Evolutionary conservation across 306 rosid genomes (phyloP).

Genomic region (Vigna nakashimae): DNA sequence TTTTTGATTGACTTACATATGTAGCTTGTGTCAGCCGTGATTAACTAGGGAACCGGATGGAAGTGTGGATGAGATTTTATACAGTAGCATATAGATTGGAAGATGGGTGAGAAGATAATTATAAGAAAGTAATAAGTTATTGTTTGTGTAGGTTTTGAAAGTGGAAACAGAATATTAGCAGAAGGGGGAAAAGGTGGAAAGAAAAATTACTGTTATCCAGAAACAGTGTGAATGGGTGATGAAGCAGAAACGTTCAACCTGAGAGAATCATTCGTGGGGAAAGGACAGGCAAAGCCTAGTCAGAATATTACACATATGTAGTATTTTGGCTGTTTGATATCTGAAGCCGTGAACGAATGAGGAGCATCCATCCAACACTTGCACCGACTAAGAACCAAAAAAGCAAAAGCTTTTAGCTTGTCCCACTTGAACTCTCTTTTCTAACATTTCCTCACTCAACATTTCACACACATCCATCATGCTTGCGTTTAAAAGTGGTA

Average conservation of each 20-base stretch:
- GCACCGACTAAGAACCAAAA: conserved; percentile 66
- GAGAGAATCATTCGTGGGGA: conserved; percentile 34
- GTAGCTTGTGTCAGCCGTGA: no score
- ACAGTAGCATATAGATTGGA: no score
- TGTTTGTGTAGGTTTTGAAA: not conserved
- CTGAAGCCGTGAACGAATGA: conserved; percentile 8
- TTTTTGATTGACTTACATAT: no score
- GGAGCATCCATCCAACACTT: conserved; percentile 47
- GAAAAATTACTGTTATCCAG: conserved; percentile 32
- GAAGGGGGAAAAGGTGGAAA: conserved; percentile 35
- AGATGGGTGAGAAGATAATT: no score
- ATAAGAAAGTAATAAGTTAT: no score
- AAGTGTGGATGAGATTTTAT: no score
- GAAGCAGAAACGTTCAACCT: not conserved
- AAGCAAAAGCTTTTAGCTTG: conserved; percentile 57
- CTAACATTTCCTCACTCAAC: conserved; percentile 37
- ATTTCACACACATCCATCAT: conserved; percentile 63
- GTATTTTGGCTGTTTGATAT: conserved; percentile 33
- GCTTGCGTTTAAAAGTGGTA: conserved; percentile 68
- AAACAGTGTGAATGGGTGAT: not conserved
- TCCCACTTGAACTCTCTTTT: conserved; percentile 70
- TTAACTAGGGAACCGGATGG: no score
- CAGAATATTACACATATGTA: conserved; percentile 29
- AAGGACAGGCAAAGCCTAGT: conserved; percentile 55
- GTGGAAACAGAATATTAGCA: conserved; percentile 37